A percentile compares a stretch with the other conserved stretches of the same genome.
Evolutionary conservation across 768 basidiomycete genomes (phyloP).

Genomic region (Mycena kentingensis): DNA sequence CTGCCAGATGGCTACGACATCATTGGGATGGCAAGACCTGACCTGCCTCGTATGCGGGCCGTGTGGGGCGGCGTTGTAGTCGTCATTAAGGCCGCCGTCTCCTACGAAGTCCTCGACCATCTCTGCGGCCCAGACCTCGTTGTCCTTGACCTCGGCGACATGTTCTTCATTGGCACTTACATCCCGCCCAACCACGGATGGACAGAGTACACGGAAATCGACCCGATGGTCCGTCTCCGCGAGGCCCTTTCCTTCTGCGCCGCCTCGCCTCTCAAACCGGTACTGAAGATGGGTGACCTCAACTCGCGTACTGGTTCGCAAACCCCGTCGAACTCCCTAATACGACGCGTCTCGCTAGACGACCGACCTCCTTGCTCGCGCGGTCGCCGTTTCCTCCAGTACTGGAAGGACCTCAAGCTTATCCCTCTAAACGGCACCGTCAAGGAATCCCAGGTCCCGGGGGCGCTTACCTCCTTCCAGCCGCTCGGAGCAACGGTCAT

Average conservation of each 20-base stretch:
- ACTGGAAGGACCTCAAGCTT: neutral
- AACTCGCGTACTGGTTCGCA: neutral
- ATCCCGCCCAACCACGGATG: neutral
- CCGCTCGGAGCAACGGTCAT: neutral
- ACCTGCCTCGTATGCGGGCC: neutral
- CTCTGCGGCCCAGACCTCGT: neutral
- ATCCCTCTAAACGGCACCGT: constrained; percentile 2
- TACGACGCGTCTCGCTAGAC: neutral
- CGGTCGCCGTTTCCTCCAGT: neutral
- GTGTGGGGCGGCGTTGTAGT: constrained; percentile 3
- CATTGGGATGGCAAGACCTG: neutral
- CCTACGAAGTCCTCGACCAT: neutral
- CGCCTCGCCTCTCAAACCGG: neutral
- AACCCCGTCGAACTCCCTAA: neutral
- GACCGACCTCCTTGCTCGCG: neutral
- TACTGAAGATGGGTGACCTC: neutral
- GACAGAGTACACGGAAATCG: neutral
- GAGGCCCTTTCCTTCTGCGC: constrained; percentile 1
- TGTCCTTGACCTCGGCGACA: neutral
- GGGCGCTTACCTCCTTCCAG: constrained; percentile 4
- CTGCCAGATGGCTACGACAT: too few species aligned
- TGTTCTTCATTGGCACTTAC: constrained; percentile 1
- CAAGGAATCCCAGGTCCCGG: neutral
- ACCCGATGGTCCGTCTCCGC: neutral
- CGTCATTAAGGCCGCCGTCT: neutral